Base-by-base conservation (phyloP, 2,329 filamentous ascomycete genomes). In the Ophiocordyceps australis region DNA sequence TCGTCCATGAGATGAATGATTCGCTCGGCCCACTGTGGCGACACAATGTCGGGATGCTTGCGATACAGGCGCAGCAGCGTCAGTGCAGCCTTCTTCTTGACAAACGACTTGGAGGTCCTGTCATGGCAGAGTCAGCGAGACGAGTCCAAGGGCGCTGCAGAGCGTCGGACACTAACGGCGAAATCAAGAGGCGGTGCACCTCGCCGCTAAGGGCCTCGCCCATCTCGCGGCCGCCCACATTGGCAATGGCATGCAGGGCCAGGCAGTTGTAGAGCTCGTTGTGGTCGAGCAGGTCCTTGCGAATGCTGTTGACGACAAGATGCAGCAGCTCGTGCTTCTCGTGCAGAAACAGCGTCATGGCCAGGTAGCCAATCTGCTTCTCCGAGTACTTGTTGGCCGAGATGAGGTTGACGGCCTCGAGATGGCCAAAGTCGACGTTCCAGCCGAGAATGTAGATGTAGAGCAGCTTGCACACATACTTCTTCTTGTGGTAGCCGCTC, bases 1-100 rank as follows among this genome's bases (percentile, higher is more conserved):
- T 98, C 89, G 48, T 98, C 89, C 85, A 98, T 94, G 22, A 98
- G 62, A n/a, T 89, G 89, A 46, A 98, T 89, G 46, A 98, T 93
- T 27, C 89, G 73, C 57, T 98, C 91, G 7, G 83, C 81, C 89
- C 89, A 98, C 56, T 94, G 85, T 17, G 82, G 78, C 43, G 93
- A 85, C 14, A 98, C 79, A 36, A 98, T 94, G 35, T 74, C 77
- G 2, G 86, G 83, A 42, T 85, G 74, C 56, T 98, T 98, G 38
- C 89, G 79, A 53, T 95, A 98, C 5, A 98, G 56, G 28, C 89
- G 78, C 28, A 98, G 68, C 19, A 98, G 64, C 1, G 89, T 98
- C 27, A 98, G 59, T 6, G 89, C 89, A 2, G 89, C 86, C 62
- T 98, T 98, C 57, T 98, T 98, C 65, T 98, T 98, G 32, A 98